These are phyloP conservation scores for Trichoderma guizhouense DNA, from an alignment of 2,329 filamentous ascomycete species.

Conservation along the genomic window DNA sequence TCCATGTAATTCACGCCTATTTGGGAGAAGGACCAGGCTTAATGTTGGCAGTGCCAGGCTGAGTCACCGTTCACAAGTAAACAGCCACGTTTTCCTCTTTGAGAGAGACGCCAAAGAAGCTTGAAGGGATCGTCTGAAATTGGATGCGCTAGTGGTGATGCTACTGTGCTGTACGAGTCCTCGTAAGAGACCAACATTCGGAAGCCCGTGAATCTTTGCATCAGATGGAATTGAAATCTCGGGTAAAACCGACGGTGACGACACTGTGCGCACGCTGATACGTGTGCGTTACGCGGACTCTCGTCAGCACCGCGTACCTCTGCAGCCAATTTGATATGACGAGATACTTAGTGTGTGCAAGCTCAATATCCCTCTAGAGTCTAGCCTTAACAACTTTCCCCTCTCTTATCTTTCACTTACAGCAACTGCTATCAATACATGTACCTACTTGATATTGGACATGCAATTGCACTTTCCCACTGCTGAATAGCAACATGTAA, in stretches of 20 bases:
- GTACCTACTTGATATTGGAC: not conserved
- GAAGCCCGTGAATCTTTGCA: not conserved
- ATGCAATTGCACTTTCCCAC: not conserved
- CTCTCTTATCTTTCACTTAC: not conserved
- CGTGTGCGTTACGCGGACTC: not conserved
- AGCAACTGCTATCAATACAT: not conserved
- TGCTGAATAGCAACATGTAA: not conserved
- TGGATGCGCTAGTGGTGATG: not conserved
- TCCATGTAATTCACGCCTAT: not conserved
- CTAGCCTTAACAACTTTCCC: not conserved
- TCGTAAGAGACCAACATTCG: not conserved
- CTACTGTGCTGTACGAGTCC: not conserved
- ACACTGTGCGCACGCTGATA: not conserved
- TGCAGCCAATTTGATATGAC: not conserved
- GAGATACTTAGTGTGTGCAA: not conserved
- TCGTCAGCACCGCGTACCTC: not conserved
- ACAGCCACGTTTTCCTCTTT: not conserved
- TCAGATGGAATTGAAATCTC: not conserved
- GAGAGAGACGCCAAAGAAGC: not conserved
- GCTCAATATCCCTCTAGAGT: not conserved
- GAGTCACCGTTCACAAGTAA: not conserved
- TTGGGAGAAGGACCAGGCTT: not conserved
- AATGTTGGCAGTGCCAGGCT: not conserved
- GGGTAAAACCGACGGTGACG: not conserved
- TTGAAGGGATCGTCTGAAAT: not conserved